Evolutionary conservation across 1,284 basidiomycete species (phyloP), one percentile per base, ranked within the genome.

Genomic region (Papiliotrema laurentii): DNA sequence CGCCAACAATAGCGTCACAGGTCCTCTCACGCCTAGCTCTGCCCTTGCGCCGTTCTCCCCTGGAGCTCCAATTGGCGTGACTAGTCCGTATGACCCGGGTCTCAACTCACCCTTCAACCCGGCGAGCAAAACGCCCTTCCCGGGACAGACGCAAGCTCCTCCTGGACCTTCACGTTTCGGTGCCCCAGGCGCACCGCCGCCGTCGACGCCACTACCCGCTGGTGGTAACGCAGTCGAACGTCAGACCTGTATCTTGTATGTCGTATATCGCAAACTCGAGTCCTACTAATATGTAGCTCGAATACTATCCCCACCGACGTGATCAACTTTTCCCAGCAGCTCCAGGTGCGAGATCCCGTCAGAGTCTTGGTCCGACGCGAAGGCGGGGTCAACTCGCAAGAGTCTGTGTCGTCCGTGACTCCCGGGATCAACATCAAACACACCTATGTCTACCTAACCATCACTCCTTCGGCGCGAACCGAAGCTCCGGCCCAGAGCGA

Each of bases 291-390:
- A 3, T 25, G 5, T 24, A 69, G 67, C 75, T 94, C 75, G 22
- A 80, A 80, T 64, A 81, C 79, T 2, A 79, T 78, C 28, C 77
- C 72, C 7, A 74, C 72, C 6, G 77, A 78, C 50, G 76, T 78
- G 7, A 74, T 78, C 66, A 77, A 74, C 59, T 78, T 78, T 51
- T 75, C 75, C 2, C 75, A 77, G 56, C 73, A 69, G 9, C 67
- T 79, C 38, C 73, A 96, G 64, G 81, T 97, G 3, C 83, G 87
- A 49, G 94, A 98, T 71, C 91, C 92, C 21, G 91, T 97, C 34
- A 84, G 94, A 24, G 94, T 98, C 22, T 82, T 98, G 6, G 94
- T 97, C 14, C 83, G 94, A 43, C 82, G 94, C n/a, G 93, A 98
- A 63, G 91, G 90, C 24, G 68, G 72, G 16, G 58, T 61, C 42